Evolutionary conservation across 257 asterid species (phyloP).

Genomic region (Fraxinus americana): DNA sequence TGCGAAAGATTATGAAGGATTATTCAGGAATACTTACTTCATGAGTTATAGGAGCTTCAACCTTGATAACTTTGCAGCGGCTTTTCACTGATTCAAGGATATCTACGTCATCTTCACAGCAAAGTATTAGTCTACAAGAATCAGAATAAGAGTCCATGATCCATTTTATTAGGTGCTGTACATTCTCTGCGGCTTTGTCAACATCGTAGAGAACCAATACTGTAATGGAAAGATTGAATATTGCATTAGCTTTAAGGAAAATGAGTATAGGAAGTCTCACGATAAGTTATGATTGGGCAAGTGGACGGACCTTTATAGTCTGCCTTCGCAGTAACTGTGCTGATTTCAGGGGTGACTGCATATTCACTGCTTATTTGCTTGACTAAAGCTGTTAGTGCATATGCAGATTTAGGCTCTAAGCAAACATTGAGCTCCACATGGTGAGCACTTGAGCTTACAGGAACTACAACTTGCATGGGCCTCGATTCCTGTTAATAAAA

Average conservation of each 20-base stretch:
- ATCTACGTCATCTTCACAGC: constrained; percentile 69
- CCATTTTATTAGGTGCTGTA: constrained; percentile 83
- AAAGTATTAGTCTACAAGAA: constrained; percentile 71
- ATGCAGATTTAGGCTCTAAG: constrained; percentile 61
- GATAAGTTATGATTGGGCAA: not conserved
- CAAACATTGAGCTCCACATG: constrained; percentile 75
- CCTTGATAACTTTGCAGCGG: constrained; percentile 59
- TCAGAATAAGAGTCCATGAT: constrained; percentile 83
- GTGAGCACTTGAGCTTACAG: constrained; percentile 76
- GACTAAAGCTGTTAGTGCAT: constrained; percentile 72
- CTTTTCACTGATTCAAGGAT: constrained; percentile 66
- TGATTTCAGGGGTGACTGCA: constrained; percentile 63
- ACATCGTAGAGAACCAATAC: constrained; percentile 74
- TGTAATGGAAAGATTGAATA: constrained; percentile 32
- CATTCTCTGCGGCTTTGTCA: constrained; percentile 77
- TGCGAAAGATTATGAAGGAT: not conserved
- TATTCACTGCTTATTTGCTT: constrained; percentile 63
- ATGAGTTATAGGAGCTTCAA: constrained; percentile 66
- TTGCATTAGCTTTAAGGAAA: not conserved
- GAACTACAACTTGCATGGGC: constrained; percentile 65
- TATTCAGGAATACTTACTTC: constrained; percentile 47
- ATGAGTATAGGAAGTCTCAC: not conserved
- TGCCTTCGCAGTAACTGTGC: constrained; percentile 47
- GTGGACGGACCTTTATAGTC: constrained; percentile 58
- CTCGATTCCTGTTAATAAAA: constrained; percentile 56